These are phyloP conservation scores for Stenocarpella maydis DNA, from an alignment of 2,329 filamentous ascomycete genomes.

Conservation along the genomic window DNA sequence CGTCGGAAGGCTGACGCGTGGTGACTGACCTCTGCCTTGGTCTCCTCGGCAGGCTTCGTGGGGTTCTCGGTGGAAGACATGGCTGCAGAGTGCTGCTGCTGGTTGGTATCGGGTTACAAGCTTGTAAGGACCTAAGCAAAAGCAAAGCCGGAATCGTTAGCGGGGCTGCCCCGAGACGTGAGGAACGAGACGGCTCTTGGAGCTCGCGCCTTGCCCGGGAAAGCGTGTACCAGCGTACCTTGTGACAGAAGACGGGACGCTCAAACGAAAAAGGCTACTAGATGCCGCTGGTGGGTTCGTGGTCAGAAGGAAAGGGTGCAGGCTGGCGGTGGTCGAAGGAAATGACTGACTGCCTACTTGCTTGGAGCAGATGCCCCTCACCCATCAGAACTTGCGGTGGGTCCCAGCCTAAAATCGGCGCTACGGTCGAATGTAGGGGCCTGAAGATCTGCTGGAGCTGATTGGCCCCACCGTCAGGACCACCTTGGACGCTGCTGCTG, in stretches of 20 bases:
- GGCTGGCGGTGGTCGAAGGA: neutral
- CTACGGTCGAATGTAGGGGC: conserved; percentile 20
- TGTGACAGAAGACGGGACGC: conserved; percentile 1
- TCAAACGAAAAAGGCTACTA: conserved; percentile 13
- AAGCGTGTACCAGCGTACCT: conserved; percentile 16
- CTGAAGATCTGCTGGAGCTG: conserved; percentile 25
- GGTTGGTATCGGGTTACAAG: conserved; percentile 18
- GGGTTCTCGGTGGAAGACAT: conserved; percentile 47
- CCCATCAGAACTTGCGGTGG: conserved; percentile 35
- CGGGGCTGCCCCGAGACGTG: conserved; percentile 25
- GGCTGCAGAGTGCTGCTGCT: conserved; percentile 29
- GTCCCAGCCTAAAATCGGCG: conserved; percentile 27
- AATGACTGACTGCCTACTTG: conserved; percentile 25
- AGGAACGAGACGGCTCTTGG: neutral
- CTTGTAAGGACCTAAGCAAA: conserved; percentile 31
- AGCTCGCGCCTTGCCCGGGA: neutral
- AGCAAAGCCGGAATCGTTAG: conserved; percentile 32
- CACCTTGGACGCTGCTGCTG: neutral
- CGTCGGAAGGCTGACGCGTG: neutral
- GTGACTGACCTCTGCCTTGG: conserved; percentile 39
- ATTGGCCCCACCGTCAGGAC: conserved; percentile 6
- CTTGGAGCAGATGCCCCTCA: conserved; percentile 29
- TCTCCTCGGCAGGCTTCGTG: conserved; percentile 46
- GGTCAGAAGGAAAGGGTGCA: conserved; percentile 20
- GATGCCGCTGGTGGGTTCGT: conserved; percentile 17